Conservation (phyloP, 2,329 filamentous ascomycete species). For the Neonectria neomacrospora region DNA sequence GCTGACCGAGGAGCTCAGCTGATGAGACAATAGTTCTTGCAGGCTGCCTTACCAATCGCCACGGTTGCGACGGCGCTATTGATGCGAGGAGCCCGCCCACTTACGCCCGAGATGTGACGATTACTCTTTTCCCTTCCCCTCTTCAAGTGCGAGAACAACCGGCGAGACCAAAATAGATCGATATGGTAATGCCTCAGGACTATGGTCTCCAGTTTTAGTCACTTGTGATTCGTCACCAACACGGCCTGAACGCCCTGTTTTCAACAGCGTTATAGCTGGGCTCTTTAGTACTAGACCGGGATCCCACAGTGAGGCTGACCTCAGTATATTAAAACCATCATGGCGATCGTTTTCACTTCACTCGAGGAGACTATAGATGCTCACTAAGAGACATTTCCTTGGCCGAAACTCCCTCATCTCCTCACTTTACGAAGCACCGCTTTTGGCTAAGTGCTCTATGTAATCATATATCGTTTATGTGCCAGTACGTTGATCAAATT, state of each 20-base stretch:
- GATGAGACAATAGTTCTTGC: not conserved
- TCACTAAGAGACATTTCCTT: too few species aligned
- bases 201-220: too few species aligned
- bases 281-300: not conserved
- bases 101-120: not conserved
- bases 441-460: not conserved
- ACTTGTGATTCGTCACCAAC: not conserved
- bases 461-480: not conserved
- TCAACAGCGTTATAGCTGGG: not conserved
- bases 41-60: not conserved
- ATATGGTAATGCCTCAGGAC: not conserved
- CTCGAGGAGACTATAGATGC: too few species aligned
- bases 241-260: not conserved
- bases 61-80: not conserved
- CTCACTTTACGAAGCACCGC: not conserved
- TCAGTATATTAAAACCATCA: not conserved
- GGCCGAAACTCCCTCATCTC: not conserved
- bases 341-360: not conserved
- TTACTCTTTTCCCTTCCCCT: not conserved
- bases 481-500: not conserved
- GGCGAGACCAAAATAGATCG: too few species aligned
- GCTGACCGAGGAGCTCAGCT: not conserved
- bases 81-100: not conserved
- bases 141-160: not conserved
- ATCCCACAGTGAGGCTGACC: not conserved